Percentiles rank a stretch among this genome's conserved stretches.
phyloP scores from a whole-genome alignment of 768 basidiomycete genomes.

The Scleroderma bovista region DNA sequence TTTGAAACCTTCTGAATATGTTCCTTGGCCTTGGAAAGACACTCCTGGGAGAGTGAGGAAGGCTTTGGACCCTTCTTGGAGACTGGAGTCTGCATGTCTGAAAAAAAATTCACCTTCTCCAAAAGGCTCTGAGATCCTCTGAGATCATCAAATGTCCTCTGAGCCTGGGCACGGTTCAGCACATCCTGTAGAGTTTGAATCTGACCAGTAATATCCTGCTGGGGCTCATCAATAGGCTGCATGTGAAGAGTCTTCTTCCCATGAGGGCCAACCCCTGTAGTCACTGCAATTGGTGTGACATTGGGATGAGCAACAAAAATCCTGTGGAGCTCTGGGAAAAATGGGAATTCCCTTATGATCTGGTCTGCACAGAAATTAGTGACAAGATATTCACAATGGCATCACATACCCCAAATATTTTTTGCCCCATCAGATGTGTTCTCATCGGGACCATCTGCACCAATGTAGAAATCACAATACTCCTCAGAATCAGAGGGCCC shows the following conservation, averaged over 20 bases:
- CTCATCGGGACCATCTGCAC: slow-evolving; percentile 3
- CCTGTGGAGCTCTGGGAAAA: slow-evolving; percentile 12
- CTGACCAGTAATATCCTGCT: slow-evolving; percentile 25
- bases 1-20: background rate
- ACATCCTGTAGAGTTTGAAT: slow-evolving; percentile 2
- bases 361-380: slow-evolving; percentile 6
- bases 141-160: background rate
- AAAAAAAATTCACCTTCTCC: background rate
- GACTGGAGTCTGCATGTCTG: background rate
- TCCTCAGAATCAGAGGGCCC: slow-evolving; percentile 13
- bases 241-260: slow-evolving; percentile 13
- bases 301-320: slow-evolving; percentile 18
- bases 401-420: slow-evolving; percentile 23
- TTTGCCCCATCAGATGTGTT: slow-evolving; percentile 6
- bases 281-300: slow-evolving; percentile 20
- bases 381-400: background rate
- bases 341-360: slow-evolving; percentile 15
- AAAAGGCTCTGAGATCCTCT: background rate
- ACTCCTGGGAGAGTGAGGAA: background rate
- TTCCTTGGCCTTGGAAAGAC: background rate
- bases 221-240: slow-evolving; percentile 7
- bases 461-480: background rate
- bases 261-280: slow-evolving; percentile 23
- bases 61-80: background rate
- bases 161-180: background rate